A percentile compares a stretch with the other conserved stretches of the same genome.
Conservation (phyloP, 768 basidiomycete species). For the Xanthoconium stramineum region DNA sequence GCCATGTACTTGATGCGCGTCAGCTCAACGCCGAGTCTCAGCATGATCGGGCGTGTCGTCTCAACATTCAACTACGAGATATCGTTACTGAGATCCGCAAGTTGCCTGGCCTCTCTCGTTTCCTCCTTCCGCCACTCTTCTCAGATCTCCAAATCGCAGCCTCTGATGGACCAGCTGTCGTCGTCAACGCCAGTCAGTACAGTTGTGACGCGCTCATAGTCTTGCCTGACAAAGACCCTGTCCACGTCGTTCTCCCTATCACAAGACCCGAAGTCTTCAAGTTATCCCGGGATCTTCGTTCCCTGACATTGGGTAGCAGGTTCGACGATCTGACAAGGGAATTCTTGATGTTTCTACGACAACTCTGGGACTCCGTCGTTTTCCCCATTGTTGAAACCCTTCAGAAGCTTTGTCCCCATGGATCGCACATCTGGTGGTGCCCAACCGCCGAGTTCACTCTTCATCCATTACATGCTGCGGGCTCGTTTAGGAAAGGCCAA, state of each 20-base stretch:
- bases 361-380: not conserved
- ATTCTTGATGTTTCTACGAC: not conserved
- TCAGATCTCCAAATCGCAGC: not conserved
- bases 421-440: not conserved
- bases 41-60: not conserved
- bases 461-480: not conserved
- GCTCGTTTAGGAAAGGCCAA: not conserved
- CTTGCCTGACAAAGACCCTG: not conserved
- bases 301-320: not conserved
- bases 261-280: not conserved
- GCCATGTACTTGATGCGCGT: not conserved
- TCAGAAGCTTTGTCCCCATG: not conserved
- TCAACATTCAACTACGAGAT: not conserved
- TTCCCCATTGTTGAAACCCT: not conserved
- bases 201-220: not conserved
- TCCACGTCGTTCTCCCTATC: not conserved
- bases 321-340: not conserved
- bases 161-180: not conserved
- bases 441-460: not conserved
- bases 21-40: not conserved
- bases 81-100: conserved; percentile 15
- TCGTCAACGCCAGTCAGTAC: not conserved
- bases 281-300: not conserved
- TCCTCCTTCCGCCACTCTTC: not conserved
- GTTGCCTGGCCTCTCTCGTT: not conserved